A percentile compares a stretch with the other conserved stretches of the same genome.
phyloP scores from a whole-genome alignment of 139 green algal species.

The Choricystis sp. region DNA sequence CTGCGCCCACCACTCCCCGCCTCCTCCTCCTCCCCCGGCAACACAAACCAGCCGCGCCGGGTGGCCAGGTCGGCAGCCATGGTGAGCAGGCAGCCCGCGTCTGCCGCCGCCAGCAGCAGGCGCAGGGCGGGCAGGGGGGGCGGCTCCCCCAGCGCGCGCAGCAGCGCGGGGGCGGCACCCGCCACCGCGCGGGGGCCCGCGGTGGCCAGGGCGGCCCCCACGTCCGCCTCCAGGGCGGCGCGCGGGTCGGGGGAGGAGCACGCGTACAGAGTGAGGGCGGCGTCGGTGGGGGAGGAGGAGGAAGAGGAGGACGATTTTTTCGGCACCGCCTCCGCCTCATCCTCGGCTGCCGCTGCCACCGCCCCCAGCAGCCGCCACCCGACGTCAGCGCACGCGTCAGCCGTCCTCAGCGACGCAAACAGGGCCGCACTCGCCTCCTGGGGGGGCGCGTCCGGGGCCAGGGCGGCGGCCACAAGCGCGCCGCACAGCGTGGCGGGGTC shows the following conservation, averaged over 20 bases:
- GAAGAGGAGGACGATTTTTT: background rate
- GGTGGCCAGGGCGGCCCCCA: background rate
- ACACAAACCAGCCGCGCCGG: too few relatives aligned
- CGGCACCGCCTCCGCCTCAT: background rate
- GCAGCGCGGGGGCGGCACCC: background rate
- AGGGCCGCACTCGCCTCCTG: background rate
- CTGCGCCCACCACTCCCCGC: too few relatives aligned
- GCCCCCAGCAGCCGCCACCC: background rate
- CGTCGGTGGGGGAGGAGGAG: background rate
- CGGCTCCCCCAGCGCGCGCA: background rate
- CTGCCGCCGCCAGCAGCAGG: background rate
- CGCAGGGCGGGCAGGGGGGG: too few relatives aligned
- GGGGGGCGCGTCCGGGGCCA: background rate
- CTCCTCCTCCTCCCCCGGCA: too few relatives aligned
- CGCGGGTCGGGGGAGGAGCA: too few relatives aligned
- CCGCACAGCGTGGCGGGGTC: background rate
- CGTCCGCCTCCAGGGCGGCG: background rate
- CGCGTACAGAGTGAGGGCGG: background rate
- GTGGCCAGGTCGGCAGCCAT: background rate
- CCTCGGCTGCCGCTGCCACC: background rate
- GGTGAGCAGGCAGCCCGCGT: background rate
- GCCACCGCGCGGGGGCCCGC: background rate
- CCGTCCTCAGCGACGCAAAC: background rate
- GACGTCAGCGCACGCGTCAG: background rate
- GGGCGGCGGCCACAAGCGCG: background rate